A percentile compares a stretch with the other conserved stretches of the same genome.
Conservation (phyloP, 2,329 filamentous ascomycete genomes). For the Metarhizium anisopliae region DNA sequence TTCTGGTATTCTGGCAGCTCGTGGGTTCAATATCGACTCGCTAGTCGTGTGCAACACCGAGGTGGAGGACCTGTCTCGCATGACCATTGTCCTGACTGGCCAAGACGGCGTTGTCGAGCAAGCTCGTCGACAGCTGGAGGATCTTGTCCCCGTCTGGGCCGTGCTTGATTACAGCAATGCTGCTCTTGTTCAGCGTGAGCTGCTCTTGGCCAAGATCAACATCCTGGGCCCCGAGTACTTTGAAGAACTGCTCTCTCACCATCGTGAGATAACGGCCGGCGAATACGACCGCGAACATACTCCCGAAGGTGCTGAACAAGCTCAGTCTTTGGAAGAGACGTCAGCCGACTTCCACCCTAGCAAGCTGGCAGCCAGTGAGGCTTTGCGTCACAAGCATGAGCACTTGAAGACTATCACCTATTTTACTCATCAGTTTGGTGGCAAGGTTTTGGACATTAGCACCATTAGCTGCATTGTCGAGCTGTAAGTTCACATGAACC, state of each 20-base stretch:
- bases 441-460: constrained; percentile 95
- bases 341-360: constrained; percentile 79
- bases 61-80: constrained; percentile 90
- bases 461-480: constrained; percentile 98
- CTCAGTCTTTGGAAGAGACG: constrained; percentile 35
- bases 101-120: constrained; percentile 98
- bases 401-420: constrained; percentile 95
- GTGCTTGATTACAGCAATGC: constrained; percentile 92
- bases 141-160: constrained; percentile 95
- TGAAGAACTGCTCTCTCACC: constrained; percentile 90
- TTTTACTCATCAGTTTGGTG: constrained; percentile 93
- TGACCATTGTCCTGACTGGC: constrained; percentile 96
- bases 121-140: constrained; percentile 87
- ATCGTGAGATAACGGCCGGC: constrained; percentile 69
- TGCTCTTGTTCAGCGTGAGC: constrained; percentile 88
- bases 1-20: constrained; percentile 88
- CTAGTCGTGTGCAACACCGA: constrained; percentile 97
- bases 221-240: constrained; percentile 97
- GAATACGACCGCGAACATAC: constrained; percentile 36
- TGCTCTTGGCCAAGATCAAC: constrained; percentile 92
- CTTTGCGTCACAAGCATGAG: constrained; percentile 92
- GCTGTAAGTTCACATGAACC: constrained; percentile 53
- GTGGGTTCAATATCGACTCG: constrained; percentile 98
- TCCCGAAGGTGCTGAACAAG: constrained; percentile 24
- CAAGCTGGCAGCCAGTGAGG: constrained; percentile 77